Evolutionary conservation across 176 grass and related monocot genomes (phyloP), one percentile per base, ranked within the genome.

Genomic region (Eremochloa ophiuroides): DNA sequence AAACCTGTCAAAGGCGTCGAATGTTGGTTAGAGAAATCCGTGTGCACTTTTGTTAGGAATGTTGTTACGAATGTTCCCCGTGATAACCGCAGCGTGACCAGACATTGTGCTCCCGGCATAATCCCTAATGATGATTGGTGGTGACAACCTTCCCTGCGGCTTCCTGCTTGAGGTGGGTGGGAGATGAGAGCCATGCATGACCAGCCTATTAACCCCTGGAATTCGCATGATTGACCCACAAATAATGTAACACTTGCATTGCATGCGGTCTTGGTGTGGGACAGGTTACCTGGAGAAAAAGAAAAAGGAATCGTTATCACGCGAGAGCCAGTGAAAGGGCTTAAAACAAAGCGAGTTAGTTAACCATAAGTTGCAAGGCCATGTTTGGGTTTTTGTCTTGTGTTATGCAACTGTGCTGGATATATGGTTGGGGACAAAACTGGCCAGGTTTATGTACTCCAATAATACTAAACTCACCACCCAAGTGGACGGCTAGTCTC

Each of bases 221-320:
- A 61, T 69, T 67, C 60, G 37, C 74, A 78, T 74, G 29, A 88
- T 88, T 59, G 42, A 44, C 60, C 13, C 47, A 23, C 75, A n/a
- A n/a, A n/a, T 62, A 69, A 84, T 69, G 62, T 23, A 39, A 38
- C 22, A 10, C 73, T 3, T 39, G 38, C 7, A n/a, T n/a, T n/a
- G n/a, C n/a, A n/a, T n/a, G n/a, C n/a, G 6, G 39, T 50, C 30
- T 80, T 69, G 48, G 62, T 47, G 56, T 73, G 51, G 51, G 14
- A 55, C 2, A 56, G 22, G 51, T n/a, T 55, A 7, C 16, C 22
- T 55, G 18, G 7, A 22, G 20, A 2, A 0, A 4, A n/a, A 10
- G n/a, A n/a, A n/a, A 10, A 55, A n/a, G 6, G 2, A 7, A n/a
- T 1, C 50, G 10, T 55, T 55, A 55, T 22, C 40, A 42, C n/a